A percentile compares a stretch with the other conserved stretches of the same genome.
Conservation (phyloP, 495 filamentous ascomycete genomes). For the Astrocystis sublimbata region DNA sequence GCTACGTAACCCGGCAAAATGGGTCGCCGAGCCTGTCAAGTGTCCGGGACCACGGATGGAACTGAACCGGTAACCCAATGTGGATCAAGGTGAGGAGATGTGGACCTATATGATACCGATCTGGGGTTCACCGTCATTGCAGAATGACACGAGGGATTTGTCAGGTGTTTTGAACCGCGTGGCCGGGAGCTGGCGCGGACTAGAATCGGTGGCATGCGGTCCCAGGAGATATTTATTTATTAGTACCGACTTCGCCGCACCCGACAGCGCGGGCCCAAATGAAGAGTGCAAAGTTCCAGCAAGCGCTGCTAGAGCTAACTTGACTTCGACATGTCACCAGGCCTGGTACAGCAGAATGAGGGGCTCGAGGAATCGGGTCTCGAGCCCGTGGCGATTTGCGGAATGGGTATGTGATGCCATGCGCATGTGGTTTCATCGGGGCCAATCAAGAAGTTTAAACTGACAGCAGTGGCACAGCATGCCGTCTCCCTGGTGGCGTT, state of each 20-base stretch:
- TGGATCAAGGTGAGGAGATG: conserved; percentile 10
- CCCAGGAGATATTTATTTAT: background rate
- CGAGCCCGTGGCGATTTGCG: conserved; percentile 47
- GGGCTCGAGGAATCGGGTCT: conserved; percentile 13
- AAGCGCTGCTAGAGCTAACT: background rate
- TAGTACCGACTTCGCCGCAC: conserved; percentile 8
- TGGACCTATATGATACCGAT: conserved; percentile 3
- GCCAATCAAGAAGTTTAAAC: conserved; percentile 53
- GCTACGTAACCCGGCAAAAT: background rate
- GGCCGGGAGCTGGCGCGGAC: background rate
- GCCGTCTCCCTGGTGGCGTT: conserved; percentile 22
- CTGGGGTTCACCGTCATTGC: conserved; percentile 13
- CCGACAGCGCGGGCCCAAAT: conserved; percentile 10
- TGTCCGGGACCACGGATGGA: background rate
- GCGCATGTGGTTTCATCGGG: conserved; percentile 45
- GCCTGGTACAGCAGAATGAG: conserved; percentile 12
- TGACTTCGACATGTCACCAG: conserved; percentile 19
- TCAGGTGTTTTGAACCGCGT: background rate
- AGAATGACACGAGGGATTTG: conserved; percentile 11
- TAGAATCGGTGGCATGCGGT: background rate
- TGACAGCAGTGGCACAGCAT: conserved; percentile 32
- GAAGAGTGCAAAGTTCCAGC: background rate
- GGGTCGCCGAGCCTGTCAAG: conserved; percentile 1
- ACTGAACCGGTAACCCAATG: background rate
- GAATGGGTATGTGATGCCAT: conserved; percentile 42